These are phyloP conservation scores for Heliosperma pusillum DNA, from an alignment of 148 eudicot genomes.

Conservation along the genomic window DNA sequence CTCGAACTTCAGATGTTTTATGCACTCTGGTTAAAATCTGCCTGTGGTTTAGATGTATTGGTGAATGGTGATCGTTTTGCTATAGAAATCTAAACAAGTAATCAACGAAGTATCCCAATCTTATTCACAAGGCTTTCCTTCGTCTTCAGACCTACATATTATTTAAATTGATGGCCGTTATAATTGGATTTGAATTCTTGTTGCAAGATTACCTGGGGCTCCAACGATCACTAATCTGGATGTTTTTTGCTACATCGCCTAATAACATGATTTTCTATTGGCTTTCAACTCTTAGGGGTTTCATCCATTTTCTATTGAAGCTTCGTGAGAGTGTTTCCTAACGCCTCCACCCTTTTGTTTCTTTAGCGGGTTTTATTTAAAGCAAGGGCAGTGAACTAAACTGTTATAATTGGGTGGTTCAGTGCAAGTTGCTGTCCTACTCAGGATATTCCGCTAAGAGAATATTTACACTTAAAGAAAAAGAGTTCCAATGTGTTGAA, in stretches of 20 bases:
- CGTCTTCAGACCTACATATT: constrained; percentile 27
- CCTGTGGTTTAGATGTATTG: constrained; percentile 33
- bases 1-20: constrained; percentile 60
- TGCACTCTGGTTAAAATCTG: constrained; percentile 47
- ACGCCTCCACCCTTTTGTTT: constrained; percentile 33
- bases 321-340: constrained; percentile 14
- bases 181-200: constrained; percentile 22
- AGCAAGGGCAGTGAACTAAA: constrained; percentile 36
- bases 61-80: constrained; percentile 37
- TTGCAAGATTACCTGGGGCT: constrained; percentile 32
- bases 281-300: constrained; percentile 31
- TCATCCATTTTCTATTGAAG: constrained; percentile 23
- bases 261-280: constrained; percentile 23
- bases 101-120: constrained; percentile 16
- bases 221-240: constrained; percentile 19
- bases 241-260: constrained; percentile 31
- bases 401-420: constrained; percentile 39
- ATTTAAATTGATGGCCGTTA: constrained; percentile 22
- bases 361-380: constrained; percentile 30
- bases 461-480: constrained; percentile 42
- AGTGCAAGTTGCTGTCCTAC: constrained; percentile 29
- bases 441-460: constrained; percentile 38
- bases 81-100: neutral
- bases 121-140: constrained; percentile 30
- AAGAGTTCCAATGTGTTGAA: constrained; percentile 44